These are phyloP conservation scores for Penicillium longicatenatum DNA, from an alignment of 495 filamentous ascomycete genomes.

Conservation along the genomic window DNA sequence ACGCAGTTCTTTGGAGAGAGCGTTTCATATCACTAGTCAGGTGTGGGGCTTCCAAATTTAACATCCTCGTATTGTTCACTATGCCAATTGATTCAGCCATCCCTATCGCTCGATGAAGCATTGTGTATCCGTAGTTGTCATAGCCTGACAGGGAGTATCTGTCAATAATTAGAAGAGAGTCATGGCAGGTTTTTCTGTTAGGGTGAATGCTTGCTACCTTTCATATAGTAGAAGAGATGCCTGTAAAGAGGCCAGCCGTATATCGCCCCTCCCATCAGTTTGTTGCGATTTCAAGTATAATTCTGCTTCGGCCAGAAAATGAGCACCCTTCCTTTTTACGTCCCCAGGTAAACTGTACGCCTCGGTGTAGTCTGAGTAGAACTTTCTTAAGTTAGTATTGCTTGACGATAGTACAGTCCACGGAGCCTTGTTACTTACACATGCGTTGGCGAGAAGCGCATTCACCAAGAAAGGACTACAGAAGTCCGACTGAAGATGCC, in stretches of 20 bases:
- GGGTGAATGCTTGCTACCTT: too few relatives aligned
- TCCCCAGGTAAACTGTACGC: constrained; percentile 31
- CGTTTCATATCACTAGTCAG: constrained; percentile 27
- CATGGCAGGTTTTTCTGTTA: too few relatives aligned
- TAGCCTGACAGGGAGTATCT: too few relatives aligned
- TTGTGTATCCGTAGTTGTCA: too few relatives aligned
- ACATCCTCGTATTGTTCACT: background rate
- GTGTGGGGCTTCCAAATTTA: constrained; percentile 13
- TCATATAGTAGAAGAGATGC: constrained; percentile 27
- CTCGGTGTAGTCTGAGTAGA: constrained; percentile 35
- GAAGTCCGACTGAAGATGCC: constrained; percentile 30
- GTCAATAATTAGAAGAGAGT: too few relatives aligned
- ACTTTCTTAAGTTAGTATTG: constrained; percentile 12
- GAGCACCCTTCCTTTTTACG: constrained; percentile 29
- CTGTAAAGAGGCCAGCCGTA: constrained; percentile 29
- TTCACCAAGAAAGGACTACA: constrained; percentile 51
- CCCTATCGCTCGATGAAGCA: too few relatives aligned
- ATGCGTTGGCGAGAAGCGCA: constrained; percentile 43
- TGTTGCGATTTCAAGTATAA: constrained; percentile 20
- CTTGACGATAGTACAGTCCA: background rate
- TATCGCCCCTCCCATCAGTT: constrained; percentile 22
- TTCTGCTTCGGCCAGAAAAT: constrained; percentile 37
- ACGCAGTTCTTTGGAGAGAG: constrained; percentile 32
- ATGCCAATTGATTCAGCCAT: too few relatives aligned
- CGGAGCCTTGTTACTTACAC: constrained; percentile 17